Conservation (phyloP, 129 eudicot genomes). For the Cynara cardunculus region DNA sequence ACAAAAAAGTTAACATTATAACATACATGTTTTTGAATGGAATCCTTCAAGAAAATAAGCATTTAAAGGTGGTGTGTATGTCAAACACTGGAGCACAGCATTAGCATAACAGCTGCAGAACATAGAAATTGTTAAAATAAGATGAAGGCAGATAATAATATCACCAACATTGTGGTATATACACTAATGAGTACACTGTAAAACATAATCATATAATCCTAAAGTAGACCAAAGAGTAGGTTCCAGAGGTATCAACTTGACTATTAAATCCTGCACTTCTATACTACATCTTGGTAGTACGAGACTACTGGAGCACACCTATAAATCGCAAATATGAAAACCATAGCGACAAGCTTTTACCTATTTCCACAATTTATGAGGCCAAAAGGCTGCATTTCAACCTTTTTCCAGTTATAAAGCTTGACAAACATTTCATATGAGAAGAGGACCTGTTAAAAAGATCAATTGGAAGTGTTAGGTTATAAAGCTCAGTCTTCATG, state of each 20-base stretch:
- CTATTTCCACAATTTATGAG: constrained; percentile 91
- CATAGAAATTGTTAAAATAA: not conserved
- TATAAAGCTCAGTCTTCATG: not conserved
- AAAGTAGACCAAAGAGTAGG: not conserved
- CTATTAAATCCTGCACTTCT: not conserved
- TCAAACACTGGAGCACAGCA: constrained; percentile 92
- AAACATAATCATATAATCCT: not conserved
- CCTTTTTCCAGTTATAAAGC: constrained; percentile 69
- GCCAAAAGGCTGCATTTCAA: constrained; percentile 74
- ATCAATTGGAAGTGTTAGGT: not conserved
- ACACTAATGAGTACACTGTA: not conserved
- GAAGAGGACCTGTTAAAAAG: constrained; percentile 58
- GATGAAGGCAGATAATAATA: not conserved
- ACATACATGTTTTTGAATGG: constrained; percentile 81
- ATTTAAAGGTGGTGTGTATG: constrained; percentile 83
- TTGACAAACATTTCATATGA: constrained; percentile 73
- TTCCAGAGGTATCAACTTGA: not conserved
- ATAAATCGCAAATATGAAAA: not conserved
- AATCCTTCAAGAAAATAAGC: constrained; percentile 84
- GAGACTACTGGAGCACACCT: not conserved
- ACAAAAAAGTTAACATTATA: not conserved
- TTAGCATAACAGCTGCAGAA: constrained; percentile 95
- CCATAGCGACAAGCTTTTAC: constrained; percentile 24
- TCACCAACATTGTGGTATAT: not conserved
- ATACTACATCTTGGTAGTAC: not conserved